Evolutionary conservation across 78 protist species (phyloP).

Genomic region (Chrysochromulina tobinii): DNA sequence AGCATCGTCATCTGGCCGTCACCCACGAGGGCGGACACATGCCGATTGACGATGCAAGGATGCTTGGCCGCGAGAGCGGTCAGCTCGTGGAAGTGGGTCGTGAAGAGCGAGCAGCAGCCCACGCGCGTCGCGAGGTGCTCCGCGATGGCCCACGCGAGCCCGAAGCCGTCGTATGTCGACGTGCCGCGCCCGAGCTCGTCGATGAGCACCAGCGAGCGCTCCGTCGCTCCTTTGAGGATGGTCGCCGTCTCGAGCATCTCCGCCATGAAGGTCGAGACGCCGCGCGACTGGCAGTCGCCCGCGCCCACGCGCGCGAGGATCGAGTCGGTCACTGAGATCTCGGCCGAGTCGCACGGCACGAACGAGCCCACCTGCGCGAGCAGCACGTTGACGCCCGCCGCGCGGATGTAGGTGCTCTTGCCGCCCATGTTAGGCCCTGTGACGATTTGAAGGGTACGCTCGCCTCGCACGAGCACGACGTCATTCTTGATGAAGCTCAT

Average conservation of each 20-base stretch:
- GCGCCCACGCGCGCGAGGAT: constrained; percentile 97
- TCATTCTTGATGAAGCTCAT: constrained; percentile 88
- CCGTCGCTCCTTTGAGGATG: constrained; percentile 85
- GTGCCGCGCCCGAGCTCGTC: constrained; percentile 99
- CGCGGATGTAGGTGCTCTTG: constrained; percentile 84
- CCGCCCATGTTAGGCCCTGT: constrained; percentile 94
- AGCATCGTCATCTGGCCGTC: constrained; percentile 40
- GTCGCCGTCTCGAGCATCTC: constrained; percentile 98
- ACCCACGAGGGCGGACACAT: constrained; percentile 72
- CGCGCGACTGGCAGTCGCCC: constrained; percentile 90
- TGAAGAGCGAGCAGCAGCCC: constrained; percentile 76
- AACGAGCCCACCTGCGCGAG: constrained; percentile 96
- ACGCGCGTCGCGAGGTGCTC: constrained; percentile 64
- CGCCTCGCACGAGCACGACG: constrained; percentile 38
- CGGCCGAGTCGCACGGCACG: constrained; percentile 83
- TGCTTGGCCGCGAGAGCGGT: constrained; percentile 52
- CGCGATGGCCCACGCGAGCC: constrained; percentile 96
- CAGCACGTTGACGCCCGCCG: constrained; percentile 81
- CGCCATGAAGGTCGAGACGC: constrained; percentile 96
- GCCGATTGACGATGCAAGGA: constrained; percentile 44
- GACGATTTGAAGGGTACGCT: constrained; percentile 67
- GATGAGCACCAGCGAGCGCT: constrained; percentile 84
- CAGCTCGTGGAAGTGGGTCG: constrained; percentile 97
- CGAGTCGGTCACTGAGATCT: constrained; percentile 63
- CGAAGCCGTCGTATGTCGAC: constrained; percentile 98